phyloP scores from a whole-genome alignment of 164 flowering plant genomes.

The Sextonia rubra region DNA sequence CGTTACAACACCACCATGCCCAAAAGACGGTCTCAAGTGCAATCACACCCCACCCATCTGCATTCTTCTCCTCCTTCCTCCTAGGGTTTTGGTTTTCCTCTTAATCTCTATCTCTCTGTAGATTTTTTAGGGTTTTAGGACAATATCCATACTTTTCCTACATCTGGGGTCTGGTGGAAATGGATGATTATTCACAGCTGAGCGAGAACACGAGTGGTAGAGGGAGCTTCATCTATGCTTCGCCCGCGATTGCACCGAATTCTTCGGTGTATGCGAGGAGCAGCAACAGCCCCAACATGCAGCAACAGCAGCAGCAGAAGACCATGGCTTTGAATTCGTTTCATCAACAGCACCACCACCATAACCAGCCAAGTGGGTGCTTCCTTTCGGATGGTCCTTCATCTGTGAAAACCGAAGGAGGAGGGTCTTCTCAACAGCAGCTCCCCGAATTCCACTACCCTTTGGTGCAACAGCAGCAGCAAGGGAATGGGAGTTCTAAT shows the following conservation, averaged over 20 bases:
- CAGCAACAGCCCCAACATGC: constrained; percentile 20
- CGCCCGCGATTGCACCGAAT: constrained; percentile 29
- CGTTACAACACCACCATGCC: not conserved
- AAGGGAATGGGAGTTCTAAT: constrained; percentile 16
- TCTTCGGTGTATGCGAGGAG: constrained; percentile 35
- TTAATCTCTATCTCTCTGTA: not conserved
- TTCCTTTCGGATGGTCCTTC: constrained; percentile 18
- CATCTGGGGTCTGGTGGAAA: constrained; percentile 16
- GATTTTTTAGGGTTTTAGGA: not conserved
- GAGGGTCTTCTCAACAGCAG: constrained; percentile 24
- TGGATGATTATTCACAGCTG: constrained; percentile 50
- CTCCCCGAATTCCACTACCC: constrained; percentile 33
- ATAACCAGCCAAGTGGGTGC: constrained; percentile 18
- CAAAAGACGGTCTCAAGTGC: not conserved
- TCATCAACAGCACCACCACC: constrained; percentile 29
- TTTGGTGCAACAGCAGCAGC: constrained; percentile 12
- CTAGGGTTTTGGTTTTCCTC: not conserved
- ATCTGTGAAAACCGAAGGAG: constrained; percentile 48
- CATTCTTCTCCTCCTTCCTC: not conserved
- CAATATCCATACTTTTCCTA: not conserved
- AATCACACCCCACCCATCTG: not conserved
- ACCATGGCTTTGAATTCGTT: constrained; percentile 21
- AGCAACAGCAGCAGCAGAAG: constrained; percentile 18
- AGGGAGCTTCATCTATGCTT: constrained; percentile 44
- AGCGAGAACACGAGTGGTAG: constrained; percentile 32